Conservation (phyloP, 2,329 filamentous ascomycete species). For the Conoideocrella luteorostrata region DNA sequence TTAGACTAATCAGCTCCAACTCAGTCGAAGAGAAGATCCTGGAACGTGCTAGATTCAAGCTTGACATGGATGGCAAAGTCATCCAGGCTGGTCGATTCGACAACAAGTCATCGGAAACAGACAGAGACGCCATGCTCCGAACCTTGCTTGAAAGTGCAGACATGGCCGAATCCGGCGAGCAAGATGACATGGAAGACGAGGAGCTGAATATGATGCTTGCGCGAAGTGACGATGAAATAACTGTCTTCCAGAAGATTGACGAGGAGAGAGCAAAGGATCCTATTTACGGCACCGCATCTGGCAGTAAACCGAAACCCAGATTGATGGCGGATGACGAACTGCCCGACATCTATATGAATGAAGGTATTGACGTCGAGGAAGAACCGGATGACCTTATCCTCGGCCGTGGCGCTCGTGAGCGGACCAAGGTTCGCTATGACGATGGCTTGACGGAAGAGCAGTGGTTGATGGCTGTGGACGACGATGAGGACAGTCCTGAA, state of each 20-base stretch:
- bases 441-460: constrained; percentile 98
- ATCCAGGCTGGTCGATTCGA: constrained; percentile 99
- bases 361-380: constrained; percentile 74
- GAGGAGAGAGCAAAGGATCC: constrained; percentile 61
- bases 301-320: constrained; percentile 62
- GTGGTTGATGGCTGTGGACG: constrained; percentile 96
- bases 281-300: constrained; percentile 61
- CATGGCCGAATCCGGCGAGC: constrained; percentile 61
- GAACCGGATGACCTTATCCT: constrained; percentile 68
- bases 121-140: constrained; percentile 92
- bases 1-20: constrained; percentile 91
- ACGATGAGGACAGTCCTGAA: constrained; percentile 90
- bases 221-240: constrained; percentile 73
- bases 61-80: constrained; percentile 99
- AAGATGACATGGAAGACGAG: constrained; percentile 98
- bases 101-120: constrained; percentile 97
- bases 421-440: constrained; percentile 90
- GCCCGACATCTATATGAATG: constrained; percentile 87
- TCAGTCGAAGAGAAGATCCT: constrained; percentile 98
- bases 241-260: constrained; percentile 76
- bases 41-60: constrained; percentile 92
- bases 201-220: constrained; percentile 94
- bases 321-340: constrained; percentile 83
- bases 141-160: constrained; percentile 85
- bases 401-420: constrained; percentile 89